Evolutionary conservation across 352 stramenopile species (phyloP).

Genomic region (Globisporangium middletonii): DNA sequence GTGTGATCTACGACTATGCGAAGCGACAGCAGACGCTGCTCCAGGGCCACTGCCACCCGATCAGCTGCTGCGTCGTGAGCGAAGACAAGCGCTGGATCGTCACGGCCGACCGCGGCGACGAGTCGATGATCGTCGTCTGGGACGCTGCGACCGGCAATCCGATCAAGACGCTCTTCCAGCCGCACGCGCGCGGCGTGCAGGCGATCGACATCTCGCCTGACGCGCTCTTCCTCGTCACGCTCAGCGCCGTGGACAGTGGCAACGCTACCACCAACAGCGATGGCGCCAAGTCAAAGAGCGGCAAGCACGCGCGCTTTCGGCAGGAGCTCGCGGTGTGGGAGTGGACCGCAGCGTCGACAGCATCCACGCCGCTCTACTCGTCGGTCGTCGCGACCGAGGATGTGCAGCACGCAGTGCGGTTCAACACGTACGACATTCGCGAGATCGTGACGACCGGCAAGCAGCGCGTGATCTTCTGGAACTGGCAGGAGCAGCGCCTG

Average conservation of each 20-base stretch:
- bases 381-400: slow-evolving; percentile 70
- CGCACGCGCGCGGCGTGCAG: slow-evolving; percentile 71
- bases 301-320: slow-evolving; percentile 30
- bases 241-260: slow-evolving; percentile 44
- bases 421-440: slow-evolving; percentile 86
- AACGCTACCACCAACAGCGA: slow-evolving; percentile 7
- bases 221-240: slow-evolving; percentile 84
- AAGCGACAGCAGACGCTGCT: slow-evolving; percentile 81
- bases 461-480: slow-evolving; percentile 88
- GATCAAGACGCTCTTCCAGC: slow-evolving; percentile 89
- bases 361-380: slow-evolving; percentile 37
- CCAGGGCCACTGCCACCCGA: slow-evolving; percentile 90
- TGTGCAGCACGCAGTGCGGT: slow-evolving; percentile 74
- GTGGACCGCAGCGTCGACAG: slow-evolving; percentile 50
- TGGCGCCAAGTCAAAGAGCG: not conserved
- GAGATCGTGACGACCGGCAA: slow-evolving; percentile 87
- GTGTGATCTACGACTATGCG: slow-evolving; percentile 91
- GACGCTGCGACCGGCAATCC: slow-evolving; percentile 75
- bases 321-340: slow-evolving; percentile 88
- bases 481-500: slow-evolving; percentile 74
- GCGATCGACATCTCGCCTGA: slow-evolving; percentile 88
- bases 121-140: slow-evolving; percentile 93
- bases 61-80: slow-evolving; percentile 85
- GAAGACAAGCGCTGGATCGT: slow-evolving; percentile 92
- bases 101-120: slow-evolving; percentile 78